phyloP scores from a whole-genome alignment of 768 basidiomycete species.

The Butyriboletus loyo region DNA sequence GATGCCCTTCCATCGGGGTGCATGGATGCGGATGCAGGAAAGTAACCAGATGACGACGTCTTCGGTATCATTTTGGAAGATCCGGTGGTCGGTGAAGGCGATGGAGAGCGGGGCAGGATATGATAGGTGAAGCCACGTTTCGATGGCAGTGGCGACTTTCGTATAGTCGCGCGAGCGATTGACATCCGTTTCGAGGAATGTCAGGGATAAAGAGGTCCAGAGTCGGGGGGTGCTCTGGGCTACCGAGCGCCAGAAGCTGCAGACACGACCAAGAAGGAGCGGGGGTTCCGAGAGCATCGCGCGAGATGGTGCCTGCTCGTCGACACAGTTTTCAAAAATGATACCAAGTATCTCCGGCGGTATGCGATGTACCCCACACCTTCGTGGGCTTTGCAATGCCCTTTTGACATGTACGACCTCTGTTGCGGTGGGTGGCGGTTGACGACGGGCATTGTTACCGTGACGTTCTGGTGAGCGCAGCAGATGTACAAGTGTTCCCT shows the following conservation, averaged over 20 bases:
- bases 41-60: constrained; percentile 18
- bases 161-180: constrained; percentile 20
- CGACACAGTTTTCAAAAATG: constrained; percentile 24
- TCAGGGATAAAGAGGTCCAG: constrained; percentile 26
- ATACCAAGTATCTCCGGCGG: constrained; percentile 40
- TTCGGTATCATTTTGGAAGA: constrained; percentile 26
- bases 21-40: constrained; percentile 14
- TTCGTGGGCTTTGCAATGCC: neutral
- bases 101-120: constrained; percentile 22
- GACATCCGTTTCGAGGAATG: constrained; percentile 19
- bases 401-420: neutral
- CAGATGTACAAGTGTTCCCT: neutral
- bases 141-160: constrained; percentile 12
- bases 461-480: neutral
- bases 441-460: neutral
- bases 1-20: constrained; percentile 24
- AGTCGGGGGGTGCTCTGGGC: constrained; percentile 16
- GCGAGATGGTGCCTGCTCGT: neutral
- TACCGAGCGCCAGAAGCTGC: constrained; percentile 25
- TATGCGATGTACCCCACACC: constrained; percentile 9
- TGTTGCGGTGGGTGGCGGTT: neutral
- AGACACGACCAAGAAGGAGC: constrained; percentile 25
- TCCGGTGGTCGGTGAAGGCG: constrained; percentile 25
- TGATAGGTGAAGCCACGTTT: constrained; percentile 25
- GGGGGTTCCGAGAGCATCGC: constrained; percentile 13